Evolutionary conservation across 176 grass and related monocot genomes (phyloP).

Genomic region (Aechmea fasciata): DNA sequence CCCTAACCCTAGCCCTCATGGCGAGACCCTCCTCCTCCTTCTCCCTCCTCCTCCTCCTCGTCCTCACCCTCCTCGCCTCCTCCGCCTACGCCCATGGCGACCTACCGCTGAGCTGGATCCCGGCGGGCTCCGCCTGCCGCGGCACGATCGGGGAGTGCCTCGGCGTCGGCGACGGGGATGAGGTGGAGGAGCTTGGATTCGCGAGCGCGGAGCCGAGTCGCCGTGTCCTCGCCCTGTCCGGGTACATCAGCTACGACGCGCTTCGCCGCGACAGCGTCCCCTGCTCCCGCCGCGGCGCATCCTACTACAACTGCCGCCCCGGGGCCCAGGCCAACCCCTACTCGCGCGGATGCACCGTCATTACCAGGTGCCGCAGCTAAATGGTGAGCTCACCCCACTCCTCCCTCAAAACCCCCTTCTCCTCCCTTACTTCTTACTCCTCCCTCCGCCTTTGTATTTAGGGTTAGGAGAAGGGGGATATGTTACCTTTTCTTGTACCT

Average conservation of each 20-base stretch:
- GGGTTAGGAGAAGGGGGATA: not conserved
- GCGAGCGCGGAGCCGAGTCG: constrained; percentile 8
- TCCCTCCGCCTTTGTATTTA: not conserved
- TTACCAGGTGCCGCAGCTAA: constrained; percentile 20
- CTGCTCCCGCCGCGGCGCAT: constrained; percentile 23
- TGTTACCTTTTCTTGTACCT: not conserved
- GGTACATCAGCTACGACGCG: constrained; percentile 27
- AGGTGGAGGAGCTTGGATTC: constrained; percentile 15
- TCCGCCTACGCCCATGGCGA: not conserved
- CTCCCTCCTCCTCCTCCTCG: not conserved
- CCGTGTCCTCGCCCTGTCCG: constrained; percentile 18
- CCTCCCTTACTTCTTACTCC: not conserved
- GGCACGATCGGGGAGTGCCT: constrained; percentile 14
- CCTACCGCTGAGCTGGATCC: not conserved
- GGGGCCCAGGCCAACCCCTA: constrained; percentile 28
- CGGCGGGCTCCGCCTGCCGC: not conserved
- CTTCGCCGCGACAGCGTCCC: constrained; percentile 3
- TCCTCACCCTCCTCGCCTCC: not conserved
- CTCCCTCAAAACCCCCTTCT: not conserved
- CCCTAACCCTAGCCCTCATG: not conserved
- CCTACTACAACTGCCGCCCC: constrained; percentile 29
- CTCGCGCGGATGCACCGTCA: constrained; percentile 20
- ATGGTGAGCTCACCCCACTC: not conserved
- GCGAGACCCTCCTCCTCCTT: not conserved
- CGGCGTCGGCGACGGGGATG: not conserved